These are phyloP conservation scores for Pleurotus djamor DNA, from an alignment of 768 basidiomycete species.

Conservation along the genomic window DNA sequence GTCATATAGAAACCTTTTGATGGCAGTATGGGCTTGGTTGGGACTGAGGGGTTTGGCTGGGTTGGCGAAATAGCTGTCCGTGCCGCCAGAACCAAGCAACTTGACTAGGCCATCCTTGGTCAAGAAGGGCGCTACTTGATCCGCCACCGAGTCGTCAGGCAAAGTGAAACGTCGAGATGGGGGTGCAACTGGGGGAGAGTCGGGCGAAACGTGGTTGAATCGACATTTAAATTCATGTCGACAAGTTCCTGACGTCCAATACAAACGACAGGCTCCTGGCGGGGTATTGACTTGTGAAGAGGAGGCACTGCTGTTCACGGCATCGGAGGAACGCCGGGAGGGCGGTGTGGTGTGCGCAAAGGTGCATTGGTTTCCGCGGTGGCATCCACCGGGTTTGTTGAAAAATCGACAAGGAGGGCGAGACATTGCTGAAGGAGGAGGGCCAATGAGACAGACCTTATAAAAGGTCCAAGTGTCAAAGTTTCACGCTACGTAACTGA, in stretches of 20 bases:
- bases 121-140: slow-evolving; percentile 38
- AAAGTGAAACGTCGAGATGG: slow-evolving; percentile 7
- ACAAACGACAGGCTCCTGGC: slow-evolving; percentile 41
- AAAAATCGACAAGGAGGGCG: slow-evolving; percentile 35
- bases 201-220: slow-evolving; percentile 30
- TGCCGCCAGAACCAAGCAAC: slow-evolving; percentile 33
- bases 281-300: slow-evolving; percentile 17
- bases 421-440: slow-evolving; percentile 17
- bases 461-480: too few species aligned
- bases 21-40: slow-evolving; percentile 39
- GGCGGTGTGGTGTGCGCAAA: slow-evolving; percentile 22
- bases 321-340: slow-evolving; percentile 7
- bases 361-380: slow-evolving; percentile 35
- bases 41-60: slow-evolving; percentile 33
- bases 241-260: slow-evolving; percentile 46
- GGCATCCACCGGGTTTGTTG: slow-evolving; percentile 43
- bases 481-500: too few species aligned
- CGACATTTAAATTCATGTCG: slow-evolving; percentile 42
- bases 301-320: slow-evolving; percentile 7
- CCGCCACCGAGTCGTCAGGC: slow-evolving; percentile 10
- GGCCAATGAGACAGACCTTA: not conserved
- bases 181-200: slow-evolving; percentile 2
- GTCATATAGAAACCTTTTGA: slow-evolving; percentile 42
- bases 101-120: slow-evolving; percentile 43
- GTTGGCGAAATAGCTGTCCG: slow-evolving; percentile 39